Evolutionary conservation across 2,329 filamentous ascomycete species (phyloP).

Genomic region (Ceratocystis cubensis): DNA sequence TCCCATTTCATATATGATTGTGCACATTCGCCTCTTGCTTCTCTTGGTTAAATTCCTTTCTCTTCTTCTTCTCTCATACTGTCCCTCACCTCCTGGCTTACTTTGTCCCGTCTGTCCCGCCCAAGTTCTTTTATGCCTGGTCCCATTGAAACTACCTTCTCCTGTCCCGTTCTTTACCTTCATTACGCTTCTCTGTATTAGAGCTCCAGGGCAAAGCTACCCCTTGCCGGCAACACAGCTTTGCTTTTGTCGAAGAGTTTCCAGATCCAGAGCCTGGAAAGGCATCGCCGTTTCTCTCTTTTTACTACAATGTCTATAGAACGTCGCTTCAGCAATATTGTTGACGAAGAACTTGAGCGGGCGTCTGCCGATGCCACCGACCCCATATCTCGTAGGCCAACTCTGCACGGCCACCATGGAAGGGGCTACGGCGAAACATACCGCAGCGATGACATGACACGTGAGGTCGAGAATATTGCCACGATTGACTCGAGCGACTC

Average conservation of each 20-base stretch:
- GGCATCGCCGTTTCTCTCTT: neutral
- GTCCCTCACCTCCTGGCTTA: neutral
- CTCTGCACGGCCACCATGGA: slow-evolving; percentile 25
- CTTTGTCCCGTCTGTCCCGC: neutral
- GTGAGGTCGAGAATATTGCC: slow-evolving; percentile 22
- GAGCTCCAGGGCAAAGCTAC: too few relatives aligned
- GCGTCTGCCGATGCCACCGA: slow-evolving; percentile 24
- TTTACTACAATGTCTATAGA: neutral
- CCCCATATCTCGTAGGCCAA: slow-evolving; percentile 22
- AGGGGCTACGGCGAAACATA: slow-evolving; percentile 42
- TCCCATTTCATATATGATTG: neutral
- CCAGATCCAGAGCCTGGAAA: neutral
- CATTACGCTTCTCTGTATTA: too few relatives aligned
- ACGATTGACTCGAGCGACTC: slow-evolving; percentile 36
- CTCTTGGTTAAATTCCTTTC: neutral
- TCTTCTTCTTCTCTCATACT: neutral
- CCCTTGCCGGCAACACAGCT: neutral
- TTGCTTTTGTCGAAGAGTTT: neutral
- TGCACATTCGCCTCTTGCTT: neutral
- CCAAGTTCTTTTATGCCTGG: neutral
- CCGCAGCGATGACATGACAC: slow-evolving; percentile 26
- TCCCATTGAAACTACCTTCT: too few relatives aligned
- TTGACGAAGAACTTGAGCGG: slow-evolving; percentile 24
- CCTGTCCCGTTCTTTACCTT: too few relatives aligned
- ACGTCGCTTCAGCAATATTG: slow-evolving; percentile 3